Evolutionary conservation across 129 eudicot genomes (phyloP).

Genomic region (Escallonia rubra): DNA sequence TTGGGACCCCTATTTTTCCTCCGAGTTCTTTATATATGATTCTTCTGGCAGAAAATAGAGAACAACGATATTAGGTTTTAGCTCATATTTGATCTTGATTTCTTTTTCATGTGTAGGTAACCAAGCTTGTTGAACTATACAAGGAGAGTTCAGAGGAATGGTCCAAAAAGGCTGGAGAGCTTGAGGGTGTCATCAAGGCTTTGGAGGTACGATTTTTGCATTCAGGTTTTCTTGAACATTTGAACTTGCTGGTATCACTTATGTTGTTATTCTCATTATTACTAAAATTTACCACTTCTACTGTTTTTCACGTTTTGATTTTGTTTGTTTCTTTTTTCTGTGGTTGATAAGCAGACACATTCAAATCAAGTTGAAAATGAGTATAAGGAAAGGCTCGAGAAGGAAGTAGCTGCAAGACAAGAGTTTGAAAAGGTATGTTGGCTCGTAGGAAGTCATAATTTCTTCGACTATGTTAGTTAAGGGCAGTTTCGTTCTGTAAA

Average conservation of each 20-base stretch:
- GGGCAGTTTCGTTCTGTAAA: too few species aligned
- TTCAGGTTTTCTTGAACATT: background rate
- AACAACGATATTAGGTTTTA: too few species aligned
- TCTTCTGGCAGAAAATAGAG: too few species aligned
- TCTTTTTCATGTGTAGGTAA: constrained; percentile 23
- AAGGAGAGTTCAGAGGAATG: constrained; percentile 93
- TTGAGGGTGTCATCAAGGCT: constrained; percentile 96
- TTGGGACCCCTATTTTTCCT: too few species aligned
- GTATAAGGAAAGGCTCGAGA: constrained; percentile 72
- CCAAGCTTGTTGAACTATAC: constrained; percentile 78
- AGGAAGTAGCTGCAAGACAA: constrained; percentile 49
- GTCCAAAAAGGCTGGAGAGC: constrained; percentile 97
- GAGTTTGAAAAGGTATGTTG: constrained; percentile 49
- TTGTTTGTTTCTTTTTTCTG: background rate
- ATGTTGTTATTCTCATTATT: background rate
- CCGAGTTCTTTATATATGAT: too few species aligned
- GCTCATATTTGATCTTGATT: too few species aligned
- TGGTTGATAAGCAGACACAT: constrained; percentile 42
- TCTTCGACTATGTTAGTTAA: background rate
- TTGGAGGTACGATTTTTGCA: constrained; percentile 43
- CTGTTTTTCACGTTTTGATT: too few species aligned
- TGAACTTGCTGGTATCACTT: background rate
- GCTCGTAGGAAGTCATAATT: background rate
- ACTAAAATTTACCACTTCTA: too few species aligned
- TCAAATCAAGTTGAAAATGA: constrained; percentile 74